Conservation (phyloP, 2,329 filamentous ascomycete species). For the Taxawa tesnikishii region DNA sequence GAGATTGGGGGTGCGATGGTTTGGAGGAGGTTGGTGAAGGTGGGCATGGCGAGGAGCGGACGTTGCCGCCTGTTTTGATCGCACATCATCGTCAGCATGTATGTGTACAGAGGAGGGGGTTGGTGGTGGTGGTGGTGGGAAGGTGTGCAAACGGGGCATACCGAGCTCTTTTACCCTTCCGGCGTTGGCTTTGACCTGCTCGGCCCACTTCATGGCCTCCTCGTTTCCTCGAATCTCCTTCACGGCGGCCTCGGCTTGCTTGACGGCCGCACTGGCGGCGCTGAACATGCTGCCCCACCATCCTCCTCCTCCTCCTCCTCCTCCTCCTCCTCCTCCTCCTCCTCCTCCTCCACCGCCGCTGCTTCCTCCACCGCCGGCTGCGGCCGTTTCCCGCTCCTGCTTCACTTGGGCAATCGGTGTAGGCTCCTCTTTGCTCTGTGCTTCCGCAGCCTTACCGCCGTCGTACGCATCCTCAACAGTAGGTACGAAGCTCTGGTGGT, state of each 20-base stretch:
- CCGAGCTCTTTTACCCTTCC: slow-evolving; percentile 64
- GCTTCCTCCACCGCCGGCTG: slow-evolving; percentile 23
- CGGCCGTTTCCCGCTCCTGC: neutral
- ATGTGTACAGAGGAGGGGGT: neutral
- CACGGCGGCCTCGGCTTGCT: slow-evolving; percentile 83
- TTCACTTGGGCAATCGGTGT: slow-evolving; percentile 19
- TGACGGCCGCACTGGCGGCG: slow-evolving; percentile 71
- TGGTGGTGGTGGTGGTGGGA: neutral
- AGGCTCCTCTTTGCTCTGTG: slow-evolving; percentile 13
- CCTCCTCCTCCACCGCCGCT: slow-evolving; percentile 65
- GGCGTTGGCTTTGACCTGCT: slow-evolving; percentile 85
- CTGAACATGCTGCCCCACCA: slow-evolving; percentile 86
- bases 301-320: slow-evolving; percentile 46
- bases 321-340: slow-evolving; percentile 47
- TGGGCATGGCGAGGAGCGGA: slow-evolving; percentile 81
- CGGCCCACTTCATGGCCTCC: slow-evolving; percentile 91
- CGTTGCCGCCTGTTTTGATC: slow-evolving; percentile 59
- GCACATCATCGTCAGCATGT: slow-evolving; percentile 1
- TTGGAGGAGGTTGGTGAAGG: slow-evolving; percentile 88
- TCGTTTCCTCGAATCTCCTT: slow-evolving; percentile 95
- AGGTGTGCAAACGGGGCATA: slow-evolving; percentile 33
- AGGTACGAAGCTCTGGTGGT: slow-evolving; percentile 60
- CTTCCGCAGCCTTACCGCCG: slow-evolving; percentile 1
- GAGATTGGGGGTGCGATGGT: slow-evolving; percentile 93
- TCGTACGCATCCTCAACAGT: slow-evolving; percentile 17